phyloP scores from a whole-genome alignment of 2,329 filamentous ascomycete species.

The Colletotrichum endophyticum region DNA sequence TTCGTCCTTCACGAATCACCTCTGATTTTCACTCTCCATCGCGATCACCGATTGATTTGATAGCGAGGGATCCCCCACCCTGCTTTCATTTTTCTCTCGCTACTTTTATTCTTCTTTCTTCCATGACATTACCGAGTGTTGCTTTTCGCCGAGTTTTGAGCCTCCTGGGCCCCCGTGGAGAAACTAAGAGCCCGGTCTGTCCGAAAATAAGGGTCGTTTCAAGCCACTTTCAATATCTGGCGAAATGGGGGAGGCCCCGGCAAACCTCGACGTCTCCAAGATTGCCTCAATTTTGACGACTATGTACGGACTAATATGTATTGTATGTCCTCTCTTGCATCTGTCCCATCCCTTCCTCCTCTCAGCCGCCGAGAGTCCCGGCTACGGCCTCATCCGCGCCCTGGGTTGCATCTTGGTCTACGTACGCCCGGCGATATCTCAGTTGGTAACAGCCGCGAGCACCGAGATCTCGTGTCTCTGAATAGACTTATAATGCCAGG shows the following conservation, averaged over 20 bases:
- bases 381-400: not conserved
- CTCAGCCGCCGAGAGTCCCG: not conserved
- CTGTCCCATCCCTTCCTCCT: not conserved
- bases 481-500: not conserved
- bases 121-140: not conserved
- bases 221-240: constrained; percentile 12
- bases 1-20: not conserved
- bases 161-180: constrained; percentile 4
- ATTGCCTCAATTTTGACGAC: constrained; percentile 8
- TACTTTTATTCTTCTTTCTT: not conserved
- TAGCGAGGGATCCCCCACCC: not conserved
- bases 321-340: not conserved
- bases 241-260: not conserved
- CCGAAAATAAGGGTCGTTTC: constrained; percentile 18
- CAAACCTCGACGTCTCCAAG: constrained; percentile 6
- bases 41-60: constrained; percentile 8
- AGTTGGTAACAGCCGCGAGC: not conserved
- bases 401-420: not conserved
- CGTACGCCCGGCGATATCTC: not conserved
- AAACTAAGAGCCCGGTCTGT: constrained; percentile 14
- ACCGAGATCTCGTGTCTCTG: not conserved
- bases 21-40: not conserved
- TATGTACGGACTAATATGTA: not conserved
- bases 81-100: not conserved
- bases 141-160: not conserved